These are phyloP conservation scores for Arabidopsis suecica DNA, from an alignment of 345 rosid species.

Conservation along the genomic window DNA sequence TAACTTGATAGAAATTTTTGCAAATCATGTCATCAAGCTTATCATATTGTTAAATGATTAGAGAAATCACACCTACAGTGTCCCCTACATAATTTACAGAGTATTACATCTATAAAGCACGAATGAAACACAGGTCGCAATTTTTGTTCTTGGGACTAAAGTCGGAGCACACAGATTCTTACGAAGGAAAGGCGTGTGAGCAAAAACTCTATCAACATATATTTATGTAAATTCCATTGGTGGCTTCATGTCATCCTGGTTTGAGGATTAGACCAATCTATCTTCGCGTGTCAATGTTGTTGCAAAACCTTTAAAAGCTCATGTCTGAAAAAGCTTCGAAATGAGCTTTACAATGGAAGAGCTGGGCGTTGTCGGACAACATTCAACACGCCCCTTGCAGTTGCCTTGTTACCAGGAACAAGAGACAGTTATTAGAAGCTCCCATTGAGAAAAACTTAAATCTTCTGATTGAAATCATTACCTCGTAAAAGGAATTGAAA, in stretches of 20 bases:
- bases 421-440: constrained; percentile 13
- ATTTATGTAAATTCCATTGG: neutral
- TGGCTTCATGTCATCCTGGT: constrained; percentile 24
- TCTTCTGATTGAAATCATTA: constrained; percentile 26
- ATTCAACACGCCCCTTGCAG: constrained; percentile 83
- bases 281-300: constrained; percentile 20
- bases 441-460: neutral
- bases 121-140: constrained; percentile 26
- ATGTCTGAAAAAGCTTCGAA: constrained; percentile 11
- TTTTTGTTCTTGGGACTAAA: constrained; percentile 7
- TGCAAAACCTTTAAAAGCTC: constrained; percentile 18
- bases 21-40: constrained; percentile 13
- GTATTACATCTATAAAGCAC: constrained; percentile 10
- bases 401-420: constrained; percentile 60
- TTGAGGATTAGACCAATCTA: constrained; percentile 23
- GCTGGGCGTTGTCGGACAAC: constrained; percentile 83
- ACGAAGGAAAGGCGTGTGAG: constrained; percentile 12
- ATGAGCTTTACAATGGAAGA: constrained; percentile 52
- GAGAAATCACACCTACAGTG: constrained; percentile 6
- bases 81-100: constrained; percentile 23
- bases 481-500: constrained; percentile 94
- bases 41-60: neutral
- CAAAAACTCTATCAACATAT: constrained; percentile 16
- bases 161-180: constrained; percentile 11
- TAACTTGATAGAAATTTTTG: neutral